Percentiles rank a stretch among this genome's conserved stretches.
Conservation (phyloP, 768 basidiomycete genomes). For the Auricularia heimuer region DNA sequence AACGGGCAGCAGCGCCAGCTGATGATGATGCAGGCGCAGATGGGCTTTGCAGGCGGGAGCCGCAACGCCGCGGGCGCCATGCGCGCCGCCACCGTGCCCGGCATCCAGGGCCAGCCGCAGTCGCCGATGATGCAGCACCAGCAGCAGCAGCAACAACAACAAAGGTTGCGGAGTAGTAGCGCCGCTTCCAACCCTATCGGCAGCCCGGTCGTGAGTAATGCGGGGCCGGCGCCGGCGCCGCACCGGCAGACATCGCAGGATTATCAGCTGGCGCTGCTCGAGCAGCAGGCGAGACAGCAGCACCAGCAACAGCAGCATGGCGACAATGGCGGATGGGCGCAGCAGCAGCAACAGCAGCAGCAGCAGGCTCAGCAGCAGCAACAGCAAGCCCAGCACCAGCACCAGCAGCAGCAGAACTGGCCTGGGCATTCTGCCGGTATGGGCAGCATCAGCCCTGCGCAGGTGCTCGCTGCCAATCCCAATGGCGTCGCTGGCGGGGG, state of each 20-base stretch:
- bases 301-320: not conserved
- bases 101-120: not conserved
- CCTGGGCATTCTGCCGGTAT: not conserved
- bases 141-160: not conserved
- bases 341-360: not conserved
- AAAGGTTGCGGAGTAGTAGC: not conserved
- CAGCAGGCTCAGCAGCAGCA: constrained; percentile 7
- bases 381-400: constrained; percentile 10
- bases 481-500: not conserved
- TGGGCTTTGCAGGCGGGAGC: not conserved
- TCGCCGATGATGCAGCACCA: not conserved
- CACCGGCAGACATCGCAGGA: constrained; percentile 17
- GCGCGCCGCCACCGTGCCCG: not conserved
- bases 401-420: constrained; percentile 17
- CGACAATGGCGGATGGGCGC: not conserved
- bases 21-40: constrained; percentile 6
- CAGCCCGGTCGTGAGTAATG: not conserved
- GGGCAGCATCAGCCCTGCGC: constrained; percentile 1
- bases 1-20: constrained; percentile 12
- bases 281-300: not conserved
- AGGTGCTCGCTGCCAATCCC: not conserved
- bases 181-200: not conserved
- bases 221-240: constrained; percentile 8
- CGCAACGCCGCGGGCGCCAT: not conserved
- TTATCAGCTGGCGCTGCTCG: constrained; percentile 4